These are phyloP conservation scores for Candida nonsorbophila DNA, from an alignment of 805 yeast genomes.

Conservation along the genomic window DNA sequence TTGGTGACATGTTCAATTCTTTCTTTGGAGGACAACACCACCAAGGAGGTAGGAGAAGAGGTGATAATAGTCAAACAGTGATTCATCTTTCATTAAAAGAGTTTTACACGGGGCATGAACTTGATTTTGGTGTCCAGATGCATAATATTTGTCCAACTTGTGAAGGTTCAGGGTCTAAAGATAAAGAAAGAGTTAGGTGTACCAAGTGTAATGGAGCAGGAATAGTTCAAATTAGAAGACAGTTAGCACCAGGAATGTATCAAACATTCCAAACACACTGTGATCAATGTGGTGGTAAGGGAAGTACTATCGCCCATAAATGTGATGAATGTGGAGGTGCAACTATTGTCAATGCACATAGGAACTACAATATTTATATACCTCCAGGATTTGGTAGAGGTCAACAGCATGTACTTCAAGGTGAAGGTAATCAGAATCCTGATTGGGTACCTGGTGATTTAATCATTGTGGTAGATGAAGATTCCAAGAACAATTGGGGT, in stretches of 20 bases:
- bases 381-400: constrained; percentile 68
- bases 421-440: constrained; percentile 83
- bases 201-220: constrained; percentile 73
- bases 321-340: constrained; percentile 71
- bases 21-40: constrained; percentile 26
- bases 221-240: constrained; percentile 54
- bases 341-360: constrained; percentile 51
- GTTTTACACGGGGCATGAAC: constrained; percentile 62
- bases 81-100: constrained; percentile 57
- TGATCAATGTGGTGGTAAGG: constrained; percentile 76
- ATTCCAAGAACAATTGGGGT: constrained; percentile 59
- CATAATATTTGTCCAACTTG: constrained; percentile 75
- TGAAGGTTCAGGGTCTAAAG: constrained; percentile 80
- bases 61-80: constrained; percentile 55
- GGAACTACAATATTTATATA: constrained; percentile 57
- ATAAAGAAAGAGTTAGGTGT: constrained; percentile 67
- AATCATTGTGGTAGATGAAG: constrained; percentile 55
- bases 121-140: constrained; percentile 60
- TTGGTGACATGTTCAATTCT: constrained; percentile 58
- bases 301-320: constrained; percentile 55
- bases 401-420: constrained; percentile 52
- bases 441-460: constrained; percentile 82
- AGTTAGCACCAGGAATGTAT: constrained; percentile 85
- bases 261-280: constrained; percentile 81
- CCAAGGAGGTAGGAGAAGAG: constrained; percentile 48